Conservation (phyloP, 2,329 filamentous ascomycete genomes). For the Fusarium oligoseptatum region DNA sequence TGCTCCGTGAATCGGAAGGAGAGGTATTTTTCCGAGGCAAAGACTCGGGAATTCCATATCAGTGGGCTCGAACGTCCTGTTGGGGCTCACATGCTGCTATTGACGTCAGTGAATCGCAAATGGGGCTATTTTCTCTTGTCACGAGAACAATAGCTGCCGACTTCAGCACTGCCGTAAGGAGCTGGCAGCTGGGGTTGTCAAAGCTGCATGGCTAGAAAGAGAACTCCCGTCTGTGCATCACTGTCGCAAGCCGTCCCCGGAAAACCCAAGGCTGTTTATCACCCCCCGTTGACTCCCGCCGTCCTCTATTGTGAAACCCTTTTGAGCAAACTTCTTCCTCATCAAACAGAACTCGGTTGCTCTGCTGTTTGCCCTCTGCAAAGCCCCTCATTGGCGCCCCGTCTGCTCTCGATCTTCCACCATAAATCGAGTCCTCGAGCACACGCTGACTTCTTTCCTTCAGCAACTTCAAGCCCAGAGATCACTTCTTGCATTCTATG, state of each 20-base stretch:
- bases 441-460: slow-evolving; percentile 16
- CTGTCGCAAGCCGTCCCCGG: slow-evolving; percentile 16
- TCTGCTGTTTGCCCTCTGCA: slow-evolving; percentile 5
- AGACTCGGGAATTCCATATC: background rate
- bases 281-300: slow-evolving; percentile 1
- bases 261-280: slow-evolving; percentile 19
- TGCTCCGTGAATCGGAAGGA: background rate
- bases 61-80: background rate
- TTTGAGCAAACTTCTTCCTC: background rate
- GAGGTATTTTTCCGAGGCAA: background rate
- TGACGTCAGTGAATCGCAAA: slow-evolving; percentile 20
- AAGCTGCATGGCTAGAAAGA: background rate
- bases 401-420: slow-evolving; percentile 1
- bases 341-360: slow-evolving; percentile 4
- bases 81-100: background rate
- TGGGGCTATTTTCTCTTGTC: slow-evolving; percentile 4
- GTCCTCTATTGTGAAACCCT: background rate
- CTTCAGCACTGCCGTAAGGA: background rate
- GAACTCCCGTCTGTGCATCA: slow-evolving; percentile 17
- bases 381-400: background rate
- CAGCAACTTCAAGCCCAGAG: slow-evolving; percentile 29
- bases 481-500: slow-evolving; percentile 33
- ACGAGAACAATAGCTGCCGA: slow-evolving; percentile 6
- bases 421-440: slow-evolving; percentile 15
- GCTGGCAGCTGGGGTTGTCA: slow-evolving; percentile 6